Base-by-base conservation (phyloP, 2,329 filamentous ascomycete species). In the Fusarium sp. region DNA sequence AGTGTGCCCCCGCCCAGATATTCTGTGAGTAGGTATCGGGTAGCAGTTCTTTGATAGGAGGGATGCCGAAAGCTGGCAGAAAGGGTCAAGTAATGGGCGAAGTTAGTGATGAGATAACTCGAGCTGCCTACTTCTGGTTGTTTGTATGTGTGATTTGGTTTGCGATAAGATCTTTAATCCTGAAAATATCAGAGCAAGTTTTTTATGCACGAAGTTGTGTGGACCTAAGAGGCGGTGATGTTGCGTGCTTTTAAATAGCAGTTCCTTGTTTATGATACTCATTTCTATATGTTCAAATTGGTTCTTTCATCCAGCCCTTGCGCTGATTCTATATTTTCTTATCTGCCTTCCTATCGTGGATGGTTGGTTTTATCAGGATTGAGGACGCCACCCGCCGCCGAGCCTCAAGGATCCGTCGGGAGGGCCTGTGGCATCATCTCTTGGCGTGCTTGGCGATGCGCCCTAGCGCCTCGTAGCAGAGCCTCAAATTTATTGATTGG, bases 381-480 rank as follows among this genome's bases (percentile, higher is more conserved):
- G 18, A 54, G 50, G 52, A 35, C 52, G 52, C 52, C 52, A 56
- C 52, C n/a, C 25, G 14, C n/a, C 25, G 20, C 33, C 33, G 54
- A 58, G 56, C 20, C 56, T 58, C 56, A 58, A 36, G 20, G 33
- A 36, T 33, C 54, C 50, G 29, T 54, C 27, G 50, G 27, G 50
- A 35, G 35, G 31, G 52, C 29, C 52, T 60, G 57, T 25, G 27
- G 25, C 57, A 45, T 60, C 25, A 52, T 62, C 38, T 35, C 59
- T 62, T 62, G 59, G 59, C 42, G 31, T 50, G 40, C 59, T 62
- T 62, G 59, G 59, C 59, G 42, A 62, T 50, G 20, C 11, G 42
- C 22, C 25, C 27, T 61, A 50, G 59, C 59, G 59, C 38, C 18
- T 27, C n/a, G 14, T n/a, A 13, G 29, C 29, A 62, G 59, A 62